Percentiles rank a stretch among this genome's conserved stretches.
phyloP scores from a whole-genome alignment of 768 basidiomycete genomes.

The Auriscalpium microsporum region DNA sequence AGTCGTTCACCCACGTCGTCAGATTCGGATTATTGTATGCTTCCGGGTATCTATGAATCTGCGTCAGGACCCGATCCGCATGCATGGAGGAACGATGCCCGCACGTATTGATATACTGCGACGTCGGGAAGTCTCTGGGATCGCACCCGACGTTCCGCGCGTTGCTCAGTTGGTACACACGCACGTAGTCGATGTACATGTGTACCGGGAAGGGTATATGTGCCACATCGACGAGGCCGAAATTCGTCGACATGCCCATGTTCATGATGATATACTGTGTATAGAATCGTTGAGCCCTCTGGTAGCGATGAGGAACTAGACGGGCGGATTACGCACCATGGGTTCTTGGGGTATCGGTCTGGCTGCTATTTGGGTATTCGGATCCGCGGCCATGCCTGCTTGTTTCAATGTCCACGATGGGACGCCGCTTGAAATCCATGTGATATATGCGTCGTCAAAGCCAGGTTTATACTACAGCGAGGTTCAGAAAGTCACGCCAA shows the following conservation, averaged over 20 bases:
- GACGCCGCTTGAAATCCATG: slow-evolving; percentile 33
- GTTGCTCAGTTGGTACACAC: slow-evolving; percentile 57
- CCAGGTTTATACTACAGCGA: slow-evolving; percentile 26
- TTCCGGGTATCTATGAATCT: slow-evolving; percentile 41
- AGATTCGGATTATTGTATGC: slow-evolving; percentile 65
- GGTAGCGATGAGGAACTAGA: no score
- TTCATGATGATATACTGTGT: slow-evolving; percentile 45
- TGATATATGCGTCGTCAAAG: slow-evolving; percentile 27
- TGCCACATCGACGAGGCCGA: slow-evolving; percentile 46
- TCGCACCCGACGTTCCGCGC: slow-evolving; percentile 56
- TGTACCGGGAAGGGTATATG: slow-evolving; percentile 44
- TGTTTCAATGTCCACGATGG: slow-evolving; percentile 33
- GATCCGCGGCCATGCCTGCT: slow-evolving; percentile 28
- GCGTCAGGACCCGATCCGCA: neutral
- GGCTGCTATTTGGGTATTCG: slow-evolving; percentile 22
- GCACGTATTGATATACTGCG: slow-evolving; percentile 64
- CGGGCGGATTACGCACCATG: slow-evolving; percentile 21
- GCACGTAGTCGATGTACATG: slow-evolving; percentile 75
- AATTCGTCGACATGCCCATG: slow-evolving; percentile 52
- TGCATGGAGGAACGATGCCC: slow-evolving; percentile 14
- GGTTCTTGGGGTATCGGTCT: slow-evolving; percentile 36
- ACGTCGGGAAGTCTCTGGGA: slow-evolving; percentile 65
- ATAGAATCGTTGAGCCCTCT: neutral
- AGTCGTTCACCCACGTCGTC: slow-evolving; percentile 40
- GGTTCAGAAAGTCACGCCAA: neutral